phyloP scores from a whole-genome alignment of 352 stramenopile genomes.

The Globisporangium yorkense region DNA sequence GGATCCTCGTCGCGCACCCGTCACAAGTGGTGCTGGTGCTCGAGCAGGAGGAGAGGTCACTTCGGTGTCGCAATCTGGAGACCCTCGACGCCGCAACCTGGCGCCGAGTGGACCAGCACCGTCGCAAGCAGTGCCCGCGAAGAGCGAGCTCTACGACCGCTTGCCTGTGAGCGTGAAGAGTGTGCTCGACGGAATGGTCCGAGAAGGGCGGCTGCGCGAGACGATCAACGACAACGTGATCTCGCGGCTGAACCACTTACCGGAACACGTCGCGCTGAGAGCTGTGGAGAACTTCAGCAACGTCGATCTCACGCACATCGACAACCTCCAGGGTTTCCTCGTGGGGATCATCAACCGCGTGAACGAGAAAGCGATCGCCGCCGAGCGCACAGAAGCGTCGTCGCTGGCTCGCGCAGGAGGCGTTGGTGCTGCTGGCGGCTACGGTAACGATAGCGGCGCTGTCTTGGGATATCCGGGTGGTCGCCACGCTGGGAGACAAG shows the following conservation, averaged over 20 bases:
- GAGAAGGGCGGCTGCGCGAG: slow-evolving; percentile 45
- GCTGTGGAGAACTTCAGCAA: slow-evolving; percentile 79
- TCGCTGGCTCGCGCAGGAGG: neutral
- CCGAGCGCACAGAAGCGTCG: slow-evolving; percentile 11
- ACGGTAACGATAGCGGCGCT: neutral
- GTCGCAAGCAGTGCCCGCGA: slow-evolving; percentile 2
- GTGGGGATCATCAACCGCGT: slow-evolving; percentile 84
- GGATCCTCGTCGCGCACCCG: neutral
- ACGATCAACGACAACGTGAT: slow-evolving; percentile 75
- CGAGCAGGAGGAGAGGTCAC: neutral
- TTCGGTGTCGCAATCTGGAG: slow-evolving; percentile 1
- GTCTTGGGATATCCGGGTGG: slow-evolving; percentile 7
- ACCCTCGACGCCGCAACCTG: slow-evolving; percentile 32
- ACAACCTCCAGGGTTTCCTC: slow-evolving; percentile 77
- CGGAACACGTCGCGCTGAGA: slow-evolving; percentile 50
- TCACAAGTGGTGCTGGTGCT: neutral
- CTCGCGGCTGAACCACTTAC: slow-evolving; percentile 58
- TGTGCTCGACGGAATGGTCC: slow-evolving; percentile 50
- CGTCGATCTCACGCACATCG: slow-evolving; percentile 62
- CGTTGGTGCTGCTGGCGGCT: neutral
- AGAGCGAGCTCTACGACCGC: slow-evolving; percentile 57
- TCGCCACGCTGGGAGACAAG: neutral
- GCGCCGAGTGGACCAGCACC: slow-evolving; percentile 14
- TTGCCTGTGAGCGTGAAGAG: slow-evolving; percentile 37
- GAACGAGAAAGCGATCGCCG: slow-evolving; percentile 48